These are phyloP conservation scores for Conticribra guillardii DNA, from an alignment of 108 stramenopile species.

Conservation along the genomic window DNA sequence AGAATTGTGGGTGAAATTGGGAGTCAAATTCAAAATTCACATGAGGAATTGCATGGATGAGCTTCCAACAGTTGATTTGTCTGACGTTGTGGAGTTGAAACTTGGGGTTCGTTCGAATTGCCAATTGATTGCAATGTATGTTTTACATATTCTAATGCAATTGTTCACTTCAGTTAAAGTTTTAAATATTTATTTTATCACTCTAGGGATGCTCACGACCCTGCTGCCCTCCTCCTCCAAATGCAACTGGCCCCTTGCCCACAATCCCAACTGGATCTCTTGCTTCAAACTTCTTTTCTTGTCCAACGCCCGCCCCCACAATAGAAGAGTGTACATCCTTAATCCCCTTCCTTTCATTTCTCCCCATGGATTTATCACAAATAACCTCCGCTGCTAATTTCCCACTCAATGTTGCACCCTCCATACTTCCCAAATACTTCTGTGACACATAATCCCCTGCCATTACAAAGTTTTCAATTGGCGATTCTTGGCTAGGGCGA, in stretches of 20 bases:
- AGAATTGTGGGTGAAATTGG: too few relatives aligned
- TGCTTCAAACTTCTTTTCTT: conserved; percentile 6
- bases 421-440: conserved; percentile 79
- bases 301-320: background rate
- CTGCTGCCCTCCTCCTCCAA: conserved; percentile 50
- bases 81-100: too few relatives aligned
- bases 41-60: too few relatives aligned
- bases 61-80: too few relatives aligned
- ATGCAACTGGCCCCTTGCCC: conserved; percentile 26
- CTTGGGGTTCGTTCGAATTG: too few relatives aligned
- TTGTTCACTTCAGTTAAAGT: too few relatives aligned
- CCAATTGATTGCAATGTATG: too few relatives aligned
- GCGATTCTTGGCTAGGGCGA: conserved; percentile 53
- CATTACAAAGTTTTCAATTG: conserved; percentile 58
- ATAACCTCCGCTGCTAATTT: conserved; percentile 73
- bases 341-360: conserved; percentile 24
- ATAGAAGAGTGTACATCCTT: conserved; percentile 22
- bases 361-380: conserved; percentile 33
- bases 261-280: conserved; percentile 25
- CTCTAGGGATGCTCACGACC: conserved; percentile 47
- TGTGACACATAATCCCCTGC: conserved; percentile 61
- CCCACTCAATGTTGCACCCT: conserved; percentile 67
- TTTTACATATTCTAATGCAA: too few relatives aligned
- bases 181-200: too few relatives aligned
- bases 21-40: too few relatives aligned